Conservation (phyloP, 495 filamentous ascomycete genomes). For the Clavariopsis aquatica region DNA sequence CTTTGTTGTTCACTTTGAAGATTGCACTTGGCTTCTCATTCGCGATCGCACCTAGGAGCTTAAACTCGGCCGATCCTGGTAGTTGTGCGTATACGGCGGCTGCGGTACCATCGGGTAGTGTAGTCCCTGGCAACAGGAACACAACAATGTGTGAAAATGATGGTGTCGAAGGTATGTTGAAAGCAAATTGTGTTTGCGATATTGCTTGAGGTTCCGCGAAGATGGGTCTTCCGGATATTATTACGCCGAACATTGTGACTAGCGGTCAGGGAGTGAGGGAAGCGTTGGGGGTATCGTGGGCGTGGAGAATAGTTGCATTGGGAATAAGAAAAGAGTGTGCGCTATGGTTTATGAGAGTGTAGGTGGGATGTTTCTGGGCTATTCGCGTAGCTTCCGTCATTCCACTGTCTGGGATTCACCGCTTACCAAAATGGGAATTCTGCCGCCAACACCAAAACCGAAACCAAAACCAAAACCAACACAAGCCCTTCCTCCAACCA, state of each 20-base stretch:
- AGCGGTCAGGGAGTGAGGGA: not conserved
- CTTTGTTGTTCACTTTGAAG: slow-evolving; percentile 62
- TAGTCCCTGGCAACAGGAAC: slow-evolving; percentile 80
- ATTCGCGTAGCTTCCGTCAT: not conserved
- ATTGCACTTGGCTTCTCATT: slow-evolving; percentile 87
- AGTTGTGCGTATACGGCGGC: slow-evolving; percentile 87
- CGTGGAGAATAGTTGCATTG: not conserved
- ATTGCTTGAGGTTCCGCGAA: slow-evolving; percentile 62
- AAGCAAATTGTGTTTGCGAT: slow-evolving; percentile 67
- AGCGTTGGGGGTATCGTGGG: not conserved
- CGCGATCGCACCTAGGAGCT: slow-evolving; percentile 82
- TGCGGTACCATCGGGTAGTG: slow-evolving; percentile 72
- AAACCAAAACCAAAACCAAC: not conserved
- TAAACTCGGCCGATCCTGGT: slow-evolving; percentile 60
- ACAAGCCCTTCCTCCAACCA: not conserved
- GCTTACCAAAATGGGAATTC: not conserved
- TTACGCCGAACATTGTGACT: slow-evolving; percentile 46
- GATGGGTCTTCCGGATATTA: slow-evolving; percentile 57
- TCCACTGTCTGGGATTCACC: not conserved
- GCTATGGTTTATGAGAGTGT: not conserved
- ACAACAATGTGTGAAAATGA: slow-evolving; percentile 78
- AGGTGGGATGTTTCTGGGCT: not conserved
- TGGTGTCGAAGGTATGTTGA: slow-evolving; percentile 59
- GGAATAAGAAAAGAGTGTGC: not conserved
- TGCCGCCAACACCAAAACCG: not conserved